A percentile compares a stretch with the other conserved stretches of the same genome.
Conservation (phyloP, 2,329 filamentous ascomycete genomes). For the Pseudocercospora fuligena region DNA sequence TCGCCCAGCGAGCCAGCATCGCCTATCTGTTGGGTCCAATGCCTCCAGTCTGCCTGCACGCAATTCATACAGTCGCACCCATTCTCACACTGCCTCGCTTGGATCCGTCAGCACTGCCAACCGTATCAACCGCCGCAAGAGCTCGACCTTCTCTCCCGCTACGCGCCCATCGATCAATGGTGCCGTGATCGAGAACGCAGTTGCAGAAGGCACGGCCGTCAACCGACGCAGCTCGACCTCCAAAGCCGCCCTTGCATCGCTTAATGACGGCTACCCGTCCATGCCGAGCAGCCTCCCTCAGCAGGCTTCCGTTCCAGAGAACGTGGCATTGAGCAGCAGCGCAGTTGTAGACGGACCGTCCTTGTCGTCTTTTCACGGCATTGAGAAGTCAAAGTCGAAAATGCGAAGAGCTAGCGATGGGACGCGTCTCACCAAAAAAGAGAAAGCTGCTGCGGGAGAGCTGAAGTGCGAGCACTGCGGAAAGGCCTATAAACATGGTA, state of each 20-base stretch:
- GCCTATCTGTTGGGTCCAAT: constrained; percentile 56
- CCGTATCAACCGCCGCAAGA: constrained; percentile 91
- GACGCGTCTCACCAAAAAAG: constrained; percentile 78
- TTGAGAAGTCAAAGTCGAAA: constrained; percentile 57
- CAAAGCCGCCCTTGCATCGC: constrained; percentile 57
- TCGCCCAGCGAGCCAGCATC: constrained; percentile 45
- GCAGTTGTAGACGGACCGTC: constrained; percentile 73
- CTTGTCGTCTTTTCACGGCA: constrained; percentile 55
- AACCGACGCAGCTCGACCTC: constrained; percentile 71
- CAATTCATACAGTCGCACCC: constrained; percentile 71
- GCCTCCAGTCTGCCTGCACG: constrained; percentile 67
- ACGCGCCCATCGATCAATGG: constrained; percentile 77
- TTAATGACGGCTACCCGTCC: constrained; percentile 64
- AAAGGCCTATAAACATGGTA: constrained; percentile 99
- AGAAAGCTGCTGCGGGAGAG: constrained; percentile 81
- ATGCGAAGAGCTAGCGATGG: constrained; percentile 79
- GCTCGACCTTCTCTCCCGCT: constrained; percentile 76
- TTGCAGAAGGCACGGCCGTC: constrained; percentile 63
- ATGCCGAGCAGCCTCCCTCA: constrained; percentile 69
- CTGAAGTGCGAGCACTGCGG: constrained; percentile 97
- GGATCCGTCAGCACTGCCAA: constrained; percentile 79
- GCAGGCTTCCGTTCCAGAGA: constrained; percentile 42
- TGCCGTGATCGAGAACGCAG: constrained; percentile 66
- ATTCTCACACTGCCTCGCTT: constrained; percentile 80
- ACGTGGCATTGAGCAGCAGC: constrained; percentile 40